phyloP scores from a whole-genome alignment of 805 yeast genomes.

The Saturnispora bothae region DNA sequence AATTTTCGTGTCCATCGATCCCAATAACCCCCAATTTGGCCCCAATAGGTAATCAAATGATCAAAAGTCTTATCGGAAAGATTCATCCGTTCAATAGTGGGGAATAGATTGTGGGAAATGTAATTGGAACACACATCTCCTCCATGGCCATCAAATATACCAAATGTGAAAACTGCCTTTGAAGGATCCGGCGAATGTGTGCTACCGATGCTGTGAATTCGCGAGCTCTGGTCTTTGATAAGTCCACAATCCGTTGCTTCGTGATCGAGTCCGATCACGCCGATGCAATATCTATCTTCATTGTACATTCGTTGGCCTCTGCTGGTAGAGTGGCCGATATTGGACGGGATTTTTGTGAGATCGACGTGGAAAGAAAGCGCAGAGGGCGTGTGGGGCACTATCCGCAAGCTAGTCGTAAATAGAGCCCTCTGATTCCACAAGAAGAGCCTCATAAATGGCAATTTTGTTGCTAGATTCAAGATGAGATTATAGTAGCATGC shows the following conservation, averaged over 20 bases:
- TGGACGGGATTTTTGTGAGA: conserved; percentile 53
- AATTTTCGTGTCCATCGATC: conserved; percentile 49
- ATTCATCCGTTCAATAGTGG: conserved; percentile 38
- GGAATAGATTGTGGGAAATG: conserved; percentile 43
- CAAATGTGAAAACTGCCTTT: conserved; percentile 49
- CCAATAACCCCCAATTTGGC: conserved; percentile 79
- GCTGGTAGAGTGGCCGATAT: conserved; percentile 69
- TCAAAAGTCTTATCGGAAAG: conserved; percentile 26
- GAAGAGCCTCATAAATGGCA: too few relatives aligned
- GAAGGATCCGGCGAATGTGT: conserved; percentile 7
- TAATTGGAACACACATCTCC: conserved; percentile 65
- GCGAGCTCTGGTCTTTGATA: conserved; percentile 10
- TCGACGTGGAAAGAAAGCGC: conserved; percentile 38
- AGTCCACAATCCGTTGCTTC: conserved; percentile 3
- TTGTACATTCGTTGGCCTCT: conserved; percentile 69
- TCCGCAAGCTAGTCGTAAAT: conserved; percentile 4
- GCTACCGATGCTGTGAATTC: too few relatives aligned
- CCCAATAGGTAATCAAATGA: conserved; percentile 44
- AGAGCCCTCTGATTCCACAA: too few relatives aligned
- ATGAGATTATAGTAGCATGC: too few relatives aligned
- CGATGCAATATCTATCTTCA: conserved; percentile 72
- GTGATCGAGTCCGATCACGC: conserved; percentile 24
- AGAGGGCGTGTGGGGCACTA: conserved; percentile 9
- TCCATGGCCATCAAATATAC: conserved; percentile 93
- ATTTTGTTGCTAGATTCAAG: too few relatives aligned